Percentiles rank a stretch among this genome's conserved stretches.
phyloP scores from a whole-genome alignment of 495 filamentous ascomycete genomes.

The Chlorociboria aeruginascens region DNA sequence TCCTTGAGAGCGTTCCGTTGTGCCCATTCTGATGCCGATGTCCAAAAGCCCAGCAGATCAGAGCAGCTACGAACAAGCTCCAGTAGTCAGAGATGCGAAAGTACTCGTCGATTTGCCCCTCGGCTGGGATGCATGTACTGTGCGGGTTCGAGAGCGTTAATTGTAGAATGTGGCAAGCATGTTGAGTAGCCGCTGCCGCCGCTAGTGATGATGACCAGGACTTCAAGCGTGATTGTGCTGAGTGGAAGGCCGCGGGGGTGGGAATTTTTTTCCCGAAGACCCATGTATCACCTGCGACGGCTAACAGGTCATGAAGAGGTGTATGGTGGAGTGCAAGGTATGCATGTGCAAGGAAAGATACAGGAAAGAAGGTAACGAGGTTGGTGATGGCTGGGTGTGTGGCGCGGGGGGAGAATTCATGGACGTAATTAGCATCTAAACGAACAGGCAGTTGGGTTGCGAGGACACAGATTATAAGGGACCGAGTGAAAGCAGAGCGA shows the following conservation, averaged over 20 bases:
- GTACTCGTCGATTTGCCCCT: neutral
- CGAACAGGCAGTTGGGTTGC: conserved; percentile 9
- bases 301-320: conserved; percentile 18
- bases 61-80: conserved; percentile 12
- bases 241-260: conserved; percentile 13
- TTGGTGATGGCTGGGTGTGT: conserved; percentile 3
- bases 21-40: conserved; percentile 9
- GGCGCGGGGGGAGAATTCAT: conserved; percentile 4
- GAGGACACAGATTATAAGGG: conserved; percentile 12
- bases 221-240: conserved; percentile 12
- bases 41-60: conserved; percentile 21
- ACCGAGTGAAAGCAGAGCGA: conserved; percentile 7
- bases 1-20: neutral
- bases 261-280: conserved; percentile 17
- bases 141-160: neutral
- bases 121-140: neutral
- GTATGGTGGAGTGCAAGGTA: conserved; percentile 18
- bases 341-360: conserved; percentile 7
- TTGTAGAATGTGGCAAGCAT: conserved; percentile 15
- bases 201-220: conserved; percentile 11
- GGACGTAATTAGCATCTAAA: conserved; percentile 1
- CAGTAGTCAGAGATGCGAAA: conserved; percentile 16
- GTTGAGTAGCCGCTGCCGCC: conserved; percentile 13
- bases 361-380: conserved; percentile 6
- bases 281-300: conserved; percentile 19